These are phyloP conservation scores for Pichia cephalocereana DNA, from an alignment of 805 yeast species.

Conservation along the genomic window DNA sequence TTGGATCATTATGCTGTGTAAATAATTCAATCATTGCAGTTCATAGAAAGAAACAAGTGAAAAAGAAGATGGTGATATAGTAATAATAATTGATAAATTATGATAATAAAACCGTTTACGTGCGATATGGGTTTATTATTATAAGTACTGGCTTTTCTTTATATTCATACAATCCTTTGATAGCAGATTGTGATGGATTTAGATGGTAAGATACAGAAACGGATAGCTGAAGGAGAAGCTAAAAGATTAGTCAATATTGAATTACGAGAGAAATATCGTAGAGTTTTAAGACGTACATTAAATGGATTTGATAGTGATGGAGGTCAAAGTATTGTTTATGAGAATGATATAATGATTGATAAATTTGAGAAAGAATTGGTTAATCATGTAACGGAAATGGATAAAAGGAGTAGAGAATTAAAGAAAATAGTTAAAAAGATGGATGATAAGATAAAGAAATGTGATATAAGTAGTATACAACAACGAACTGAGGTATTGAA, in stretches of 20 bases:
- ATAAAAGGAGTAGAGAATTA: slow-evolving; percentile 7
- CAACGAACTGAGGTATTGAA: slow-evolving; percentile 60
- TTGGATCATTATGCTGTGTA: background rate
- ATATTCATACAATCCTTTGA: too few relatives aligned
- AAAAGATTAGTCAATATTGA: background rate
- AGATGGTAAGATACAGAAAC: background rate
- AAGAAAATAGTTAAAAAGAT: slow-evolving; percentile 4
- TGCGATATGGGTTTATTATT: too few relatives aligned
- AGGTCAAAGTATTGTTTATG: slow-evolving; percentile 14
- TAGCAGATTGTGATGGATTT: background rate
- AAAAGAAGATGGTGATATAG: too few relatives aligned
- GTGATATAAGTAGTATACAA: slow-evolving; percentile 27
- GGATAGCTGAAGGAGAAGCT: background rate
- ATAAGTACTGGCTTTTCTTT: too few relatives aligned
- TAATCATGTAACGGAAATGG: slow-evolving; percentile 11
- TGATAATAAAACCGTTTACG: too few relatives aligned
- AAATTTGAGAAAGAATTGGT: slow-evolving; percentile 14
- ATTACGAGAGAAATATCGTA: slow-evolving; percentile 2
- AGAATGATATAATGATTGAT: slow-evolving; percentile 21
- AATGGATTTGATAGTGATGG: slow-evolving; percentile 5
- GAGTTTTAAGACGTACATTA: slow-evolving; percentile 3
- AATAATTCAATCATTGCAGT: background rate
- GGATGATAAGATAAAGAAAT: slow-evolving; percentile 8
- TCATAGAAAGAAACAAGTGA: too few relatives aligned
- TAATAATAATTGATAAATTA: too few relatives aligned